Conservation (phyloP, 169 alveolate genomes). For the Eimeria tenella region DNA sequence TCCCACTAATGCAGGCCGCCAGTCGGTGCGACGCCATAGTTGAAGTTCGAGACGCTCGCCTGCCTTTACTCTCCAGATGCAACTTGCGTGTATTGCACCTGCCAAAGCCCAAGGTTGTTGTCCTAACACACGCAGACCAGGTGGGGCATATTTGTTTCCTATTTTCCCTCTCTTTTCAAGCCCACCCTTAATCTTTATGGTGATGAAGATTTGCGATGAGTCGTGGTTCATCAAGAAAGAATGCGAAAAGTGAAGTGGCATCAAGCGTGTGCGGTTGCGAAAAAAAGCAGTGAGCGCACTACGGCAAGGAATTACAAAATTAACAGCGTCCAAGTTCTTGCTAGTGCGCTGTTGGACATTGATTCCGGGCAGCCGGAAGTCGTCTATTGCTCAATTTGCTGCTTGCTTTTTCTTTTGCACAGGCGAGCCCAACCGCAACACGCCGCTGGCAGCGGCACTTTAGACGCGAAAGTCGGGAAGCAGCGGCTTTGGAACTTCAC, state of each 20-base stretch:
- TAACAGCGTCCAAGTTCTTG: neutral
- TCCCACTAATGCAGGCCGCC: conserved; percentile 52
- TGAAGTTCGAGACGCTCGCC: conserved; percentile 73
- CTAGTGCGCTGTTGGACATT: neutral
- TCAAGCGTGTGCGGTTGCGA: too few species aligned
- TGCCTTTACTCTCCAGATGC: conserved; percentile 73
- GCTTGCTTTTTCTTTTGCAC: neutral
- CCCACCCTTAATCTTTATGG: neutral
- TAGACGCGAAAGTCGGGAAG: conserved; percentile 57
- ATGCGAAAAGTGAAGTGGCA: too few species aligned
- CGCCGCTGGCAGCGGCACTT: conserved; percentile 37
- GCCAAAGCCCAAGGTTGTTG: conserved; percentile 51
- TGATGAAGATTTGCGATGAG: neutral
- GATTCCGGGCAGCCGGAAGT: neutral
- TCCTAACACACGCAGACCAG: conserved; percentile 69
- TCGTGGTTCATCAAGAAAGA: too few species aligned
- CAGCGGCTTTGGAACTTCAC: conserved; percentile 56
- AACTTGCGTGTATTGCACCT: conserved; percentile 25
- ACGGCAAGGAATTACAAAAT: too few species aligned
- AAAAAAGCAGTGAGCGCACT: too few species aligned
- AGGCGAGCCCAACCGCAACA: conserved; percentile 53
- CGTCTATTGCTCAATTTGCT: neutral
- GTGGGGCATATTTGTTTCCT: neutral
- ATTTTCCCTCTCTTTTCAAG: neutral
- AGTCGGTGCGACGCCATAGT: conserved; percentile 60